Evolutionary conservation across 2,329 filamentous ascomycete species (phyloP).

Genomic region (Aspergillus sp.): DNA sequence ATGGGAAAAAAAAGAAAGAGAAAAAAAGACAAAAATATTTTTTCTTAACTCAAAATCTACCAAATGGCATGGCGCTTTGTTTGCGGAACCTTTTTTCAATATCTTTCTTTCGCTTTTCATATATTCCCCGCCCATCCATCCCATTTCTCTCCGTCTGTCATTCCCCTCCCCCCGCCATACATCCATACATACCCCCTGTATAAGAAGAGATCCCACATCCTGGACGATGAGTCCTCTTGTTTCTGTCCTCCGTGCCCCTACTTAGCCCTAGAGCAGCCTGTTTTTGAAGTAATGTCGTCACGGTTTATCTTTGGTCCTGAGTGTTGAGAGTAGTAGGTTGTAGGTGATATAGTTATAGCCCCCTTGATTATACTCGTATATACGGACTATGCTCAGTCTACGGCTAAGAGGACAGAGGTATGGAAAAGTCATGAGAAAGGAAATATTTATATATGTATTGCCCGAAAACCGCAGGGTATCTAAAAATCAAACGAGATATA

Average conservation of each 20-base stretch:
- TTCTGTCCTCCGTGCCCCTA: not conserved
- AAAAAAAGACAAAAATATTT: slow-evolving; percentile 6
- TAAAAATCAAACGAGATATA: too few species aligned
- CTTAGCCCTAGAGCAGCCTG: too few species aligned
- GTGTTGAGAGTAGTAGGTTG: too few species aligned
- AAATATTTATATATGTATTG: too few species aligned
- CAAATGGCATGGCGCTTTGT: slow-evolving; percentile 21
- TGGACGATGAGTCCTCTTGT: not conserved
- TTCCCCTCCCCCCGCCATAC: too few species aligned
- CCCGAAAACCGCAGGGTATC: too few species aligned
- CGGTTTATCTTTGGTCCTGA: not conserved
- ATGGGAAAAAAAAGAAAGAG: slow-evolving; percentile 10
- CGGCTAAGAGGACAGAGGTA: too few species aligned
- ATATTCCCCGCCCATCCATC: not conserved
- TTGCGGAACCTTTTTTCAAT: slow-evolving; percentile 6
- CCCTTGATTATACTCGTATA: too few species aligned
- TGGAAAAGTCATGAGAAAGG: too few species aligned
- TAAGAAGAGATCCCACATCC: not conserved
- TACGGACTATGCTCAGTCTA: too few species aligned
- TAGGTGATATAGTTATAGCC: too few species aligned
- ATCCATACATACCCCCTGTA: too few species aligned
- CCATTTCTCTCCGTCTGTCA: not conserved
- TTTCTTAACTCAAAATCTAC: slow-evolving; percentile 6
- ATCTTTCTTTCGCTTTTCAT: slow-evolving; percentile 6
- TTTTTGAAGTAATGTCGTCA: slow-evolving; percentile 8